Conservation (phyloP, 805 yeast species). For the Tetrapisispora nanseiensis region DNA sequence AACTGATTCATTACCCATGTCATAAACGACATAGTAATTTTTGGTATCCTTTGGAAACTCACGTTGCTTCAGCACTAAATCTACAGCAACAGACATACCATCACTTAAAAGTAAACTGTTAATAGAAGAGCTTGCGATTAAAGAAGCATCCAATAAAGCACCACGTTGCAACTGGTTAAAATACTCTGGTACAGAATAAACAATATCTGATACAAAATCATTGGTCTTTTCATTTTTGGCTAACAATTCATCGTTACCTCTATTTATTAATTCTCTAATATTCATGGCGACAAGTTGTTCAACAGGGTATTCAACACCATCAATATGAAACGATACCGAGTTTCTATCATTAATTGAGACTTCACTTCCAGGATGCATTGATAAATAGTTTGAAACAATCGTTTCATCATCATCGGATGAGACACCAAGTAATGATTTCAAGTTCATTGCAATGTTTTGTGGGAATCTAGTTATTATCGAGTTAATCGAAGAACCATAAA, state of each 20-base stretch:
- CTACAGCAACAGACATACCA: slow-evolving; percentile 84
- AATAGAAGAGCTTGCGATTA: slow-evolving; percentile 48
- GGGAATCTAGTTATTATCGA: slow-evolving; percentile 69
- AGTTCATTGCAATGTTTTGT: slow-evolving; percentile 48
- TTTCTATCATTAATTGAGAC: slow-evolving; percentile 38
- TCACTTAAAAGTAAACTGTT: slow-evolving; percentile 67
- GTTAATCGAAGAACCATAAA: slow-evolving; percentile 68
- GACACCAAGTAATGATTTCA: slow-evolving; percentile 67
- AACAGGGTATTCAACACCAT: slow-evolving; percentile 40
- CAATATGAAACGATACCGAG: slow-evolving; percentile 48
- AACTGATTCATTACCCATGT: slow-evolving; percentile 89
- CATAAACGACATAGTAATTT: slow-evolving; percentile 63
- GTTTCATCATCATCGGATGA: slow-evolving; percentile 26
- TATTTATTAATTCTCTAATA: slow-evolving; percentile 48
- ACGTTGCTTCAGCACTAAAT: slow-evolving; percentile 42
- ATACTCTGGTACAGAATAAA: slow-evolving; percentile 68
- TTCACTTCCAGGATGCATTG: slow-evolving; percentile 52
- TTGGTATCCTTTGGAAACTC: slow-evolving; percentile 28
- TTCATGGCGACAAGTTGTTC: slow-evolving; percentile 86
- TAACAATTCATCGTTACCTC: slow-evolving; percentile 57
- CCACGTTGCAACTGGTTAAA: slow-evolving; percentile 55
- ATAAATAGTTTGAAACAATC: slow-evolving; percentile 39
- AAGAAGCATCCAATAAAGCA: slow-evolving; percentile 62
- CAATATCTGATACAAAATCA: slow-evolving; percentile 33
- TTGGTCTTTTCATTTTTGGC: slow-evolving; percentile 40